Percentiles rank a stretch among this genome's conserved stretches.
Evolutionary conservation across 306 rosid species (phyloP).

Genomic region (Begonia fuchsioides): DNA sequence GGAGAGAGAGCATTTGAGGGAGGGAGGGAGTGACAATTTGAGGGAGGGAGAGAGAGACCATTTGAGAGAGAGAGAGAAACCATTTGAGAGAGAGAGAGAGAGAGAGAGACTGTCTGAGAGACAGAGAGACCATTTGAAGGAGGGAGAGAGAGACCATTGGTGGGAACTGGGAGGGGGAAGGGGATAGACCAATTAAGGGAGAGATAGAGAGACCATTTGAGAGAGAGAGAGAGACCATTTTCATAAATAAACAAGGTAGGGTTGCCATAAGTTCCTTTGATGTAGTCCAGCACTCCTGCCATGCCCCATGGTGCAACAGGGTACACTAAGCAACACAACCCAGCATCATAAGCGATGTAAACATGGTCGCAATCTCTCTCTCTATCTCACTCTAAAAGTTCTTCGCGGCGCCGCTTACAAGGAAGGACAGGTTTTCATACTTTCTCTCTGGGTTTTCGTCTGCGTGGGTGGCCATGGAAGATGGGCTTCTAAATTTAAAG

Average conservation of each 20-base stretch:
- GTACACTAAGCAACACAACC: constrained; percentile 18
- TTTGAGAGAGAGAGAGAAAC: constrained; percentile 13
- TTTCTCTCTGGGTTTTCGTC: too few relatives aligned
- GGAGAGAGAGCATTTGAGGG: too few relatives aligned
- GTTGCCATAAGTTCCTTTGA: constrained; percentile 47
- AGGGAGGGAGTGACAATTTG: too few relatives aligned
- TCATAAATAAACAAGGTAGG: constrained; percentile 44
- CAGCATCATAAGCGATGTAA: not conserved
- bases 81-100: constrained; percentile 19
- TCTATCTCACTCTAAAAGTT: not conserved
- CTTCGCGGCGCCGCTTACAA: constrained; percentile 17
- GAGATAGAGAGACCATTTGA: constrained; percentile 11
- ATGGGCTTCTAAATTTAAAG: too few relatives aligned
- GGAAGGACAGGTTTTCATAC: too few relatives aligned
- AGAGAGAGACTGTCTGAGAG: too few relatives aligned
- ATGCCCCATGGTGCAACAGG: constrained; percentile 27
- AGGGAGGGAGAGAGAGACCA: too few relatives aligned
- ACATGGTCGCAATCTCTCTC: not conserved
- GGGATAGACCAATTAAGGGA: too few relatives aligned
- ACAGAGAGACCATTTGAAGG: constrained; percentile 13
- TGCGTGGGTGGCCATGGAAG: too few relatives aligned
- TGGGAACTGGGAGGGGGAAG: too few relatives aligned
- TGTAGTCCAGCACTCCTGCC: constrained; percentile 19
- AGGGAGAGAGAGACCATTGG: constrained; percentile 29
- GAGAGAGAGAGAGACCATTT: constrained; percentile 30